Evolutionary conservation across 2,329 filamentous ascomycete genomes (phyloP).

Genomic region (Trematosphaeria pertusa): DNA sequence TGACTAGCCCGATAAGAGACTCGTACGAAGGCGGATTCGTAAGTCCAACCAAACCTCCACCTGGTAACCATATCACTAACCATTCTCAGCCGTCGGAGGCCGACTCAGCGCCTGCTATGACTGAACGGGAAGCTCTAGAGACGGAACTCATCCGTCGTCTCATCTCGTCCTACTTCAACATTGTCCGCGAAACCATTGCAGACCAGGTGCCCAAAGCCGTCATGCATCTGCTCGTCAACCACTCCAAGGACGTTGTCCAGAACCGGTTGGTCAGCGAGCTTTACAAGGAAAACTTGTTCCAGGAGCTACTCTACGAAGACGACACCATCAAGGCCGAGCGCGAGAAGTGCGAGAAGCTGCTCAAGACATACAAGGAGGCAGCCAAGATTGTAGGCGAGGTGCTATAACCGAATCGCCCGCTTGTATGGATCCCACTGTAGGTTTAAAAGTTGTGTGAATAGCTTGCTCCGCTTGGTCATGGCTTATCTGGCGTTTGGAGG

Average conservation of each 20-base stretch:
- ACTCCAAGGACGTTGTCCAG: conserved; percentile 97
- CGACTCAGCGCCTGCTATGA: conserved; percentile 81
- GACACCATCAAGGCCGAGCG: conserved; percentile 96
- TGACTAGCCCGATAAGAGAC: conserved; percentile 45
- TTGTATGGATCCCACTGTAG: conserved; percentile 25
- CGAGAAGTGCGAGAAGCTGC: conserved; percentile 96
- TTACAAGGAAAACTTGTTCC: conserved; percentile 90
- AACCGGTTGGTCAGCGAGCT: conserved; percentile 95
- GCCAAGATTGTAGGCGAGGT: conserved; percentile 99
- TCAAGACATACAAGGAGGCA: conserved; percentile 95
- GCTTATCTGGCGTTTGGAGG: conserved; percentile 19
- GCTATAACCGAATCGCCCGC: conserved; percentile 35
- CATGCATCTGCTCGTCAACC: conserved; percentile 98
- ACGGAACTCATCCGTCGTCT: conserved; percentile 95
- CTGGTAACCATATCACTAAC: conserved; percentile 36
- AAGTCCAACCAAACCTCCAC: conserved; percentile 47
- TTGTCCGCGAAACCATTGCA: conserved; percentile 96
- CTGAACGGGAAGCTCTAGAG: conserved; percentile 94
- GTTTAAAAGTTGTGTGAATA: conserved; percentile 35
- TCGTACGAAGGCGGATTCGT: conserved; percentile 64
- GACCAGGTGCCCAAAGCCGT: conserved; percentile 98
- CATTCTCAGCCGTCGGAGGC: conserved; percentile 45
- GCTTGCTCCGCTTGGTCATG: conserved; percentile 19
- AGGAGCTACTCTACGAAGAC: conserved; percentile 95
- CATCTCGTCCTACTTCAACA: conserved; percentile 99